Evolutionary conservation across 371 early-diverging fungal species (phyloP).

Genomic region (Syncephalastrum monosporum): DNA sequence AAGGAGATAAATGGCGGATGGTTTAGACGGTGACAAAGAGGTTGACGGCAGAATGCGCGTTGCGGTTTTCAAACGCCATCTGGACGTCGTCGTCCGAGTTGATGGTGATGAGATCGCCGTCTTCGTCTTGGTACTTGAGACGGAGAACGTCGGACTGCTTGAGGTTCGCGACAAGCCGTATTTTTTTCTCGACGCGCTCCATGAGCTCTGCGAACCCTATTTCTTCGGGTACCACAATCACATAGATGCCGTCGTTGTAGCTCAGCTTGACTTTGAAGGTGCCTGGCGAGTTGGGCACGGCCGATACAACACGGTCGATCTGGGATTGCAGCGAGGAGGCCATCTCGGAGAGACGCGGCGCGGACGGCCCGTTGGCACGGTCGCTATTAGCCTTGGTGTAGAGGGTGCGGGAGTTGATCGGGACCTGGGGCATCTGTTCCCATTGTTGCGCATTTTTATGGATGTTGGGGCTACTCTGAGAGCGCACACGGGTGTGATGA

Average conservation of each 20-base stretch:
- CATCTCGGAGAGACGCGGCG: conserved; percentile 55
- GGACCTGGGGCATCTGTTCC: conserved; percentile 25
- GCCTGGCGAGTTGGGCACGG: conserved; percentile 17
- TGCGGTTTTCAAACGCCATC: conserved; percentile 80
- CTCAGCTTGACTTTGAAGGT: conserved; percentile 80
- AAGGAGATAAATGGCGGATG: not conserved
- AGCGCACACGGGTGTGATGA: conserved; percentile 51
- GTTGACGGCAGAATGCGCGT: conserved; percentile 33
- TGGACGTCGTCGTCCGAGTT: conserved; percentile 87
- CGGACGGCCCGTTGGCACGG: conserved; percentile 64
- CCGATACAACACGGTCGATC: conserved; percentile 17
- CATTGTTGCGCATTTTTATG: conserved; percentile 30
- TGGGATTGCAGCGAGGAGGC: conserved; percentile 18
- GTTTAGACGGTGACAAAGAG: conserved; percentile 7
- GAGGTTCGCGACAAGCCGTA: conserved; percentile 69
- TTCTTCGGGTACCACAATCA: conserved; percentile 74
- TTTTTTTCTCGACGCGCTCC: conserved; percentile 82
- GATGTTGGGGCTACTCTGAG: conserved; percentile 68
- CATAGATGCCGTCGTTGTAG: conserved; percentile 81
- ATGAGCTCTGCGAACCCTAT: conserved; percentile 72
- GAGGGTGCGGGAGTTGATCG: conserved; percentile 28
- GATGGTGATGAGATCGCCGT: conserved; percentile 84
- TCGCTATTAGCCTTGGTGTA: conserved; percentile 74
- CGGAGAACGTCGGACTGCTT: conserved; percentile 49
- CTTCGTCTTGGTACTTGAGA: conserved; percentile 89